Percentiles rank a stretch among this genome's conserved stretches.
phyloP scores from a whole-genome alignment of 495 filamentous ascomycete genomes.

The Melanomma pulvis-pyrius region DNA sequence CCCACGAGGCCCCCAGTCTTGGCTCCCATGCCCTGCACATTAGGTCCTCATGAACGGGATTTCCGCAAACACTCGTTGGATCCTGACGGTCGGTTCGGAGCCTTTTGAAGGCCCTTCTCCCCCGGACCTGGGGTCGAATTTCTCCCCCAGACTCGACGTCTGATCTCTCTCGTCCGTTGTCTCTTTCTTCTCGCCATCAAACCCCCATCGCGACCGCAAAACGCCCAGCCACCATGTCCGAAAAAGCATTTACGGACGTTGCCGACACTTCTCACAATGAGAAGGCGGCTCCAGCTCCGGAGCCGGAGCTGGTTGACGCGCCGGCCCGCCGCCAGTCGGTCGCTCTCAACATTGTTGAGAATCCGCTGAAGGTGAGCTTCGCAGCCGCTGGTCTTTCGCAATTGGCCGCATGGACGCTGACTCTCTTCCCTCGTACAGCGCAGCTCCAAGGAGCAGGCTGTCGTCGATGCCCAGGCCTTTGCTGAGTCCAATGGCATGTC shows the following conservation, averaged over 20 bases:
- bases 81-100: no score
- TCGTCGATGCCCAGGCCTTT: constrained; percentile 47
- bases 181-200: no score
- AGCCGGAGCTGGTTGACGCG: neutral
- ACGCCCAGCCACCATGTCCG: neutral
- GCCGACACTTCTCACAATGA: neutral
- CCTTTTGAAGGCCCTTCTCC: no score
- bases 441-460: constrained; percentile 41
- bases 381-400: neutral
- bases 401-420: neutral
- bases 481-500: constrained; percentile 48
- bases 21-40: no score
- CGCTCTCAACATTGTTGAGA: constrained; percentile 50
- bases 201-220: no score
- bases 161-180: no score
- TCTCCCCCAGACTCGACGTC: no score
- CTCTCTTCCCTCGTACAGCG: constrained; percentile 39
- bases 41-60: no score
- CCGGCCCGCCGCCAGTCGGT: constrained; percentile 28
- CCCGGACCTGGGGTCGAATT: no score
- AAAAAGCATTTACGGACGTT: neutral
- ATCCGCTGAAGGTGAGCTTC: constrained; percentile 49
- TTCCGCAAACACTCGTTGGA: no score
- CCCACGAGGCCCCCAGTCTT: no score
- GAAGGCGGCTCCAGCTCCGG: neutral